Conservation (phyloP, 495 filamentous ascomycete species). For the Pseudotulostoma volvatum region DNA sequence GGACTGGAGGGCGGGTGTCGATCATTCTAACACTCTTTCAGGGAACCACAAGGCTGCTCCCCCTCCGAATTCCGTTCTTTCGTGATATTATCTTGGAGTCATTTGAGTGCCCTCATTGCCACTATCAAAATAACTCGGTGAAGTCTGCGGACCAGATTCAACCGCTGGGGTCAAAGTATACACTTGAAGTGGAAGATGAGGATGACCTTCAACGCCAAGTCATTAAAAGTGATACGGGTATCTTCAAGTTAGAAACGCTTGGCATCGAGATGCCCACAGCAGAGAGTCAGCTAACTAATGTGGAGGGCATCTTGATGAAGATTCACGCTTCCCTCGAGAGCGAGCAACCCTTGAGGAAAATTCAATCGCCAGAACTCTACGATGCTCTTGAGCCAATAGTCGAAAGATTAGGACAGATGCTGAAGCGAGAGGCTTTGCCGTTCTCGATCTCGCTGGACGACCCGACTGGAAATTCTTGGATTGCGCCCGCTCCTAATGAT, state of each 20-base stretch:
- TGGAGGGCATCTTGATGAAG: slow-evolving; percentile 69
- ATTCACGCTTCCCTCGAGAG: slow-evolving; percentile 59
- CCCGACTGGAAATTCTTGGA: slow-evolving; percentile 91
- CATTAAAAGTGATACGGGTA: slow-evolving; percentile 75
- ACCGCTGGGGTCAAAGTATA: slow-evolving; percentile 66
- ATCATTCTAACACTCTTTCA: too few species aligned
- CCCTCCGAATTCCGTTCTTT: slow-evolving; percentile 89
- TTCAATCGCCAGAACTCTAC: slow-evolving; percentile 54
- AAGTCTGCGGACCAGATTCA: slow-evolving; percentile 84
- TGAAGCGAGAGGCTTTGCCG: slow-evolving; percentile 60
- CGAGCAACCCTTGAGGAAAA: slow-evolving; percentile 59
- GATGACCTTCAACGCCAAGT: slow-evolving; percentile 71
- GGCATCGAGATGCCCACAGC: slow-evolving; percentile 86
- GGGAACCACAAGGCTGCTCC: slow-evolving; percentile 71
- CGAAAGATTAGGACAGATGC: slow-evolving; percentile 50
- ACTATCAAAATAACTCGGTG: slow-evolving; percentile 78
- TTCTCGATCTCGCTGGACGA: slow-evolving; percentile 80
- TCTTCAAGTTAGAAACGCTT: slow-evolving; percentile 64
- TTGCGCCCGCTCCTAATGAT: slow-evolving; percentile 68
- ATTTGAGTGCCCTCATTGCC: slow-evolving; percentile 79
- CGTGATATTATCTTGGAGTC: slow-evolving; percentile 94
- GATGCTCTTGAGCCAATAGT: slow-evolving; percentile 61
- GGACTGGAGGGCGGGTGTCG: too few species aligned
- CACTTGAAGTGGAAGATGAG: slow-evolving; percentile 49
- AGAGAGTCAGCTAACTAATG: slow-evolving; percentile 73